Percentiles rank a stretch among this genome's conserved stretches.
phyloP scores from a whole-genome alignment of 768 basidiomycete species.

The Serendipita sp. region DNA sequence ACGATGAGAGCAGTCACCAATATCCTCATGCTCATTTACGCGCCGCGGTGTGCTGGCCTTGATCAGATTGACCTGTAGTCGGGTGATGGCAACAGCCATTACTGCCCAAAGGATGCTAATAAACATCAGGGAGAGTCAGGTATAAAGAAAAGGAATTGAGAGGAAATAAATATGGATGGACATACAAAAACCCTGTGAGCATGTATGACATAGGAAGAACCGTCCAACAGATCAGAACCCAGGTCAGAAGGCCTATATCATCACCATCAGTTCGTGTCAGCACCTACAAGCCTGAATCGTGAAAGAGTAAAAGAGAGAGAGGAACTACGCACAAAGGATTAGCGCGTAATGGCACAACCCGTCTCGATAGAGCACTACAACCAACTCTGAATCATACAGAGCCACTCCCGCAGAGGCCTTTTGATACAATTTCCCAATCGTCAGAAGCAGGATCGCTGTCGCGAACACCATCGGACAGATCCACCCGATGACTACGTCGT shows the following conservation, averaged over 20 bases:
- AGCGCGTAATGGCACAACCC: not conserved
- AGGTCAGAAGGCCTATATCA: not conserved
- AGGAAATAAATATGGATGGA: not conserved
- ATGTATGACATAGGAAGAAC: not conserved
- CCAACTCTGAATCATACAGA: not conserved
- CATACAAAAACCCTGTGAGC: not conserved
- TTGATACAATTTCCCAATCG: slow-evolving; percentile 1
- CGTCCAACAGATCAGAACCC: not conserved
- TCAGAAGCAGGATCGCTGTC: not conserved
- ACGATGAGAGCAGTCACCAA: too few species aligned
- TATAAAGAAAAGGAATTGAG: too few species aligned
- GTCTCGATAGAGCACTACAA: slow-evolving; percentile 4
- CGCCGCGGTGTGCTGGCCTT: not conserved
- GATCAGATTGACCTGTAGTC: not conserved
- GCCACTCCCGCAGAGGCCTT: not conserved
- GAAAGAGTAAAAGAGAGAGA: too few species aligned
- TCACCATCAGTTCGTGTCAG: too few species aligned
- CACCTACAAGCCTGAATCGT: not conserved
- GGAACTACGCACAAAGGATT: too few species aligned
- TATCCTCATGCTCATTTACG: too few species aligned
- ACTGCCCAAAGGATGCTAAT: not conserved
- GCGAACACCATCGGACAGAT: not conserved
- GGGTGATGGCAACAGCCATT: not conserved
- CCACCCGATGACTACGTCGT: not conserved
- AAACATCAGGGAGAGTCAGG: not conserved